These are phyloP conservation scores for Lenzites betulinus DNA, from an alignment of 768 basidiomycete genomes.

Conservation along the genomic window DNA sequence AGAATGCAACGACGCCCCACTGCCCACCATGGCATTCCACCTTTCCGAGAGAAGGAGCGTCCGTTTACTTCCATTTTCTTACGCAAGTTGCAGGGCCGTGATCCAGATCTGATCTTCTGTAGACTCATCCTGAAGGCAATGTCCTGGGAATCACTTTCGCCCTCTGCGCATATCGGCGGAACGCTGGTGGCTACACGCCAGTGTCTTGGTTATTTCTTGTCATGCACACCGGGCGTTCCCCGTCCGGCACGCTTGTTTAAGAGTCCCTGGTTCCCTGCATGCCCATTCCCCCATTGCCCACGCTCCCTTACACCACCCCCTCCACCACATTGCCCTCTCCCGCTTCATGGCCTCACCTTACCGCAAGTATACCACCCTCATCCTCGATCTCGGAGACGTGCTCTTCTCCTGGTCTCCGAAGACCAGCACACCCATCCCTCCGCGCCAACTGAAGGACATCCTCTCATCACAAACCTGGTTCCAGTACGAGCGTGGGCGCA, in stretches of 20 bases:
- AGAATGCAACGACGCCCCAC: background rate
- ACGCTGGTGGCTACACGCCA: constrained; percentile 8
- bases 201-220: too few species aligned
- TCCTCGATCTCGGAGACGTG: constrained; percentile 60
- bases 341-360: constrained; percentile 14
- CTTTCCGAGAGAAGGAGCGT: background rate
- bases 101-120: constrained; percentile 12
- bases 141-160: constrained; percentile 4
- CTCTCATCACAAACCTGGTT: constrained; percentile 53
- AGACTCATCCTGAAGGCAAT: constrained; percentile 4
- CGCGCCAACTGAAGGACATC: constrained; percentile 44
- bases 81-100: background rate
- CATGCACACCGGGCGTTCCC: background rate
- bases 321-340: constrained; percentile 29
- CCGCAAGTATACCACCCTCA: constrained; percentile 34
- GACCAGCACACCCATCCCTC: constrained; percentile 46
- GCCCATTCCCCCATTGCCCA: background rate
- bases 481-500: constrained; percentile 53
- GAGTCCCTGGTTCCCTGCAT: background rate
- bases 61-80: background rate
- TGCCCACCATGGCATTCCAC: background rate
- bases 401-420: constrained; percentile 55
- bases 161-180: constrained; percentile 7
- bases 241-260: constrained; percentile 7
- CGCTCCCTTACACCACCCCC: constrained; percentile 6